Percentiles rank a stretch among this genome's conserved stretches.
These are phyloP conservation scores for Aspergillus panamensis DNA, from an alignment of 495 filamentous ascomycete genomes.

Conservation along the genomic window DNA sequence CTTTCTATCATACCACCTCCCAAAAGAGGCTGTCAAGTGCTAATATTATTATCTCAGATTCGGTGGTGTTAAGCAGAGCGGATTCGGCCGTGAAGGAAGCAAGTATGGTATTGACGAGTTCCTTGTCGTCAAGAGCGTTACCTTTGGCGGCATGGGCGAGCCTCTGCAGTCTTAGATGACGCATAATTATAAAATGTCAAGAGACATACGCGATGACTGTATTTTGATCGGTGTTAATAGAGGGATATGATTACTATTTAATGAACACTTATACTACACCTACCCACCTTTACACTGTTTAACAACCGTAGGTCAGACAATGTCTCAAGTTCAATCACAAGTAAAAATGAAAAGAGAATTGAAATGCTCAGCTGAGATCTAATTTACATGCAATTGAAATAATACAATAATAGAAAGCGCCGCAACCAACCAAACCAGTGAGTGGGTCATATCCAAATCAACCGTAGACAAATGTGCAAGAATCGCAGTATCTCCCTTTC, in stretches of 20 bases:
- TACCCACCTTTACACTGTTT: no score
- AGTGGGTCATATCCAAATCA: slow-evolving; percentile 19
- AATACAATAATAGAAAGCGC: slow-evolving; percentile 21
- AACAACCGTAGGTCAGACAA: no score
- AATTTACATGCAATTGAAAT: slow-evolving; percentile 23
- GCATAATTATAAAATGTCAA: neutral
- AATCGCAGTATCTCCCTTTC: slow-evolving; percentile 41
- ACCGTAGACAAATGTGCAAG: slow-evolving; percentile 5
- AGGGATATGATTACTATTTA: neutral
- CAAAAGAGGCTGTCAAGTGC: neutral
- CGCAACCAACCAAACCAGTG: slow-evolving; percentile 26
- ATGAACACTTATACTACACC: neutral
- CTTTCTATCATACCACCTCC: neutral
- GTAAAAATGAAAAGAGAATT: slow-evolving; percentile 6
- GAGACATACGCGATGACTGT: neutral
- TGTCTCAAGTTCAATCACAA: neutral
- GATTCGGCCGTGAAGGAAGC: slow-evolving; percentile 89
- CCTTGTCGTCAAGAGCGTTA: slow-evolving; percentile 80
- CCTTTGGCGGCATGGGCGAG: slow-evolving; percentile 71
- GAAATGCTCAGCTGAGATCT: slow-evolving; percentile 13
- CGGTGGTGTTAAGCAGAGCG: slow-evolving; percentile 89
- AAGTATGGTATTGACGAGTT: slow-evolving; percentile 92
- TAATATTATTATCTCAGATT: slow-evolving; percentile 49
- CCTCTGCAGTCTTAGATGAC: slow-evolving; percentile 39
- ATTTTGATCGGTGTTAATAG: neutral